Evolutionary conservation across 192 early-diverging fungal species (phyloP).

Genomic region (Coemansia sp.): DNA sequence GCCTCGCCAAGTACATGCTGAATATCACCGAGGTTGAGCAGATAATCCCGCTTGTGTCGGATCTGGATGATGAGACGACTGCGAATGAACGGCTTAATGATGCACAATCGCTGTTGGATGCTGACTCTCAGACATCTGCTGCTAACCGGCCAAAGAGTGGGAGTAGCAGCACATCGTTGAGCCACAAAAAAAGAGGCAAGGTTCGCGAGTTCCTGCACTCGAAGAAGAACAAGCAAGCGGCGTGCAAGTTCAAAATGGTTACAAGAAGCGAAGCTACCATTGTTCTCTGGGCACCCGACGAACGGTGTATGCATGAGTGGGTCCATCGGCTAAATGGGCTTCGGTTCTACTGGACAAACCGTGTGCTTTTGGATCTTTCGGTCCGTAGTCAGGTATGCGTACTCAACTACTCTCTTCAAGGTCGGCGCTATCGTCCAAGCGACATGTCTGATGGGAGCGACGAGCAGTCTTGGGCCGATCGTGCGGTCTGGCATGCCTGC

Average conservation of each 20-base stretch:
- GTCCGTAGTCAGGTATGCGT: constrained; percentile 35
- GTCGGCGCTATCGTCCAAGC: constrained; percentile 26
- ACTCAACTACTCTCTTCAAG: constrained; percentile 43
- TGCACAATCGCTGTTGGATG: constrained; percentile 5
- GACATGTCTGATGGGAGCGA: constrained; percentile 39
- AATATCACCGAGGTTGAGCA: constrained; percentile 41
- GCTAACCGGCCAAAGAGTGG: background rate
- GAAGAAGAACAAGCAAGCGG: constrained; percentile 22
- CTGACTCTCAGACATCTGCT: constrained; percentile 5
- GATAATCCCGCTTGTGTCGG: constrained; percentile 25
- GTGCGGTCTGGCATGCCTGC: constrained; percentile 51
- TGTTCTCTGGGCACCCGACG: constrained; percentile 41
- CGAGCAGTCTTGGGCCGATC: constrained; percentile 46
- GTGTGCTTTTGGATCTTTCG: constrained; percentile 33
- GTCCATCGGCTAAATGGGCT: constrained; percentile 38
- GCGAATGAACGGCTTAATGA: background rate
- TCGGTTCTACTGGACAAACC: constrained; percentile 47
- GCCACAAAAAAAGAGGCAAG: constrained; percentile 19
- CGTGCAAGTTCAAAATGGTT: constrained; percentile 39
- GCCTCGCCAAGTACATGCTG: constrained; percentile 46
- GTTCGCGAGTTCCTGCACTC: constrained; percentile 30
- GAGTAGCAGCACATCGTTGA: background rate
- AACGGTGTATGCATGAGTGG: constrained; percentile 49
- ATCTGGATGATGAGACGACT: constrained; percentile 3
- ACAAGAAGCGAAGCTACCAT: constrained; percentile 35